Evolutionary conservation across 129 eudicot genomes (phyloP), one percentile per base, ranked within the genome.

Genomic region (Daucus carota): DNA sequence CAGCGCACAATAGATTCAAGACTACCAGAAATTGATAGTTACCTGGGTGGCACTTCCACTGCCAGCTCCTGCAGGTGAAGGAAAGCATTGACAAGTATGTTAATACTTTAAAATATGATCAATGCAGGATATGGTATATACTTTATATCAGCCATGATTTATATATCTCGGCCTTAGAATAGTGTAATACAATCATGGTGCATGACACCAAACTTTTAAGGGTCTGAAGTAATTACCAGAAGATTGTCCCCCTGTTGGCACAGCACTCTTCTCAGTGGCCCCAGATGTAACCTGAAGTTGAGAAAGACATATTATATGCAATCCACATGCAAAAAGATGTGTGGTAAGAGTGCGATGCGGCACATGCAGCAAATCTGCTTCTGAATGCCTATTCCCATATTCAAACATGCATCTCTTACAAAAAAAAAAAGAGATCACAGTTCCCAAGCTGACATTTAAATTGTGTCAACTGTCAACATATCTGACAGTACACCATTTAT

Each of bases 231-330:
- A 63, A 63, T 85, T 83, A 90, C 98, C 95, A 72, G 92, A 88
- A 78, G 90, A 81, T 65, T 81, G 87, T 73, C 91, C 88, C 46
- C 87, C 87, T 40, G 71, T 45, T 29, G 91, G 87, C 44, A 83
- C 52, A 60, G 68, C 70, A 36, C 9, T 81, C 72, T 41, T 81
- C 75, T 82, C 87, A 73, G 77, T 84, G 48, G 86, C 72, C 75
- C 85, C 91, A 77, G 97, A 86, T 70, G 89, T 31, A 81, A 81
- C 89, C 99, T 94, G 88, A 72, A 85, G 78, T 66, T 57, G 72
- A 71, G 33, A 76, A 76, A 76, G 76, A 63, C 57, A 76, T 59
- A 43, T 41, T 33, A 16, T 2, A 59, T 3, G 44, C 28, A 43
- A 72, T 54, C 5, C 22, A 75, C 13, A 42, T 48, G 18, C 24